Conservation (phyloP, 108 stramenopile genomes). For the Skeletonema menzelii region DNA sequence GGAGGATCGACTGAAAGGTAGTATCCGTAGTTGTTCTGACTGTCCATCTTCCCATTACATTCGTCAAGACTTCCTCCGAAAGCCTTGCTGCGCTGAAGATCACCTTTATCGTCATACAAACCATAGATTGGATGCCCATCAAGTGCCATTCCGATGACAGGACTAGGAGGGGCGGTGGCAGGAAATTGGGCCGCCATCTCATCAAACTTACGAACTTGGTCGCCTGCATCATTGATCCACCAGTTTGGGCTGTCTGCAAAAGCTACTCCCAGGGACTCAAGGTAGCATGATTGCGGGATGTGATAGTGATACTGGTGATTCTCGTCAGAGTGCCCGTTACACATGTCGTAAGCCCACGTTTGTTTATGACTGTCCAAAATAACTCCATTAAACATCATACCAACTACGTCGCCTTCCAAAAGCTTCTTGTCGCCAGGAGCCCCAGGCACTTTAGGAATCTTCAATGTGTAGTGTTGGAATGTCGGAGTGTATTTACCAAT, state of each 20-base stretch:
- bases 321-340: slow-evolving; percentile 28
- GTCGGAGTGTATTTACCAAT: background rate
- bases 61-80: slow-evolving; percentile 13
- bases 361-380: slow-evolving; percentile 26
- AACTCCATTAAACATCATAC: slow-evolving; percentile 21
- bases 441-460: slow-evolving; percentile 9
- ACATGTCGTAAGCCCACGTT: slow-evolving; percentile 27
- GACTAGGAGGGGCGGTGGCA: slow-evolving; percentile 5
- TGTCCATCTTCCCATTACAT: slow-evolving; percentile 31
- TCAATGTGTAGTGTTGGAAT: slow-evolving; percentile 19
- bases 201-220: slow-evolving; percentile 1
- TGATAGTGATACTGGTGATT: slow-evolving; percentile 41
- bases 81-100: background rate
- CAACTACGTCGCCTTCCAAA: slow-evolving; percentile 17
- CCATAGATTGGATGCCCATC: slow-evolving; percentile 45
- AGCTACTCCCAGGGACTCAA: slow-evolving; percentile 20
- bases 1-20: slow-evolving; percentile 35
- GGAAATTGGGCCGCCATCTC: slow-evolving; percentile 17
- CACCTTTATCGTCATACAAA: slow-evolving; percentile 25
- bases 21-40: slow-evolving; percentile 19
- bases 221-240: slow-evolving; percentile 10
- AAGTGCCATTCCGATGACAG: slow-evolving; percentile 35
- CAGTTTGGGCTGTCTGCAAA: slow-evolving; percentile 3
- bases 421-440: background rate
- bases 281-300: slow-evolving; percentile 27